Percentiles rank a stretch among this genome's conserved stretches.
Conservation (phyloP, 139 green algal species). For the Coelastrella sp. region DNA sequence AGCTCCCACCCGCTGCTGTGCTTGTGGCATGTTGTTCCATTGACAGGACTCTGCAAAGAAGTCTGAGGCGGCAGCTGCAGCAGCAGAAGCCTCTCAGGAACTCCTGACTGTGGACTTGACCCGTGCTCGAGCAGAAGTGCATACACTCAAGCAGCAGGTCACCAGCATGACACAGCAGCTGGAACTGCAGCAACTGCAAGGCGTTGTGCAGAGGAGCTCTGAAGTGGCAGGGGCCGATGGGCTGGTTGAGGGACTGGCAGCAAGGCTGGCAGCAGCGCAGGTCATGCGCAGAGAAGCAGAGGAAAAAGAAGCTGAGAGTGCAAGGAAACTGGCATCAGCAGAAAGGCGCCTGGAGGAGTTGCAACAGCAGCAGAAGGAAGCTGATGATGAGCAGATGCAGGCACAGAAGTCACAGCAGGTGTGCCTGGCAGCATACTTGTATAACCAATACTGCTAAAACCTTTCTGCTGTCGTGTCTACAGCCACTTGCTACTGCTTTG, state of each 20-base stretch:
- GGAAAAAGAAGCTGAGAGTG: neutral
- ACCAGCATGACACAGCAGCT: neutral
- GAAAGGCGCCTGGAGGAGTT: neutral
- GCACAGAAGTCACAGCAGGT: neutral
- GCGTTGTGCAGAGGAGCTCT: neutral
- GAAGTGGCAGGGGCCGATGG: neutral
- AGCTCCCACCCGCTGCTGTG: neutral
- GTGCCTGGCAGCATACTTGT: neutral
- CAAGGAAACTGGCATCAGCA: neutral
- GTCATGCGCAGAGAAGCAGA: conserved; percentile 30
- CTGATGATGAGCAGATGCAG: neutral
- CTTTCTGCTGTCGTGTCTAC: neutral
- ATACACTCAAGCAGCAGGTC: conserved; percentile 15
- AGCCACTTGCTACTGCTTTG: neutral
- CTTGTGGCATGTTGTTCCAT: neutral
- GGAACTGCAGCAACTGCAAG: conserved; percentile 5
- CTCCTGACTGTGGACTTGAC: neutral
- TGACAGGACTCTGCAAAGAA: conserved; percentile 25
- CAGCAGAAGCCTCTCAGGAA: neutral
- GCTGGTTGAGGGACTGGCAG: neutral
- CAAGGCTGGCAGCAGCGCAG: conserved; percentile 26
- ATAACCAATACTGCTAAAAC: neutral
- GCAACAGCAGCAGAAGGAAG: neutral
- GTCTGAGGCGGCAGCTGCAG: neutral
- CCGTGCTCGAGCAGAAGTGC: conserved; percentile 28